These are phyloP conservation scores for Nigrospora oryzae DNA, from an alignment of 2,329 filamentous ascomycete species.

Conservation along the genomic window DNA sequence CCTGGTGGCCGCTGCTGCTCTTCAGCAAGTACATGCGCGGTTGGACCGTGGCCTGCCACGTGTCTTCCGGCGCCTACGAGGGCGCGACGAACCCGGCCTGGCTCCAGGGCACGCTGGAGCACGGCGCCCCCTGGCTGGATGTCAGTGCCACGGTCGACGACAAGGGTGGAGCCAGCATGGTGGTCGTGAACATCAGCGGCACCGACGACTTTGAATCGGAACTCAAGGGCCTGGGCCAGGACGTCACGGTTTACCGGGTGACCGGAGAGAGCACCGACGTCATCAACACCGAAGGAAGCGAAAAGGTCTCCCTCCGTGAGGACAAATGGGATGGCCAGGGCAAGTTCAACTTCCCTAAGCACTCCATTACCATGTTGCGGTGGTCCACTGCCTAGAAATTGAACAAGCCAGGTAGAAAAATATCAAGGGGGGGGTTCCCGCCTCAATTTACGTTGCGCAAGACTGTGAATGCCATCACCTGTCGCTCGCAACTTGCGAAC, in stretches of 20 bases:
- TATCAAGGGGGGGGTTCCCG: neutral
- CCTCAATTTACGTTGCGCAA: no score
- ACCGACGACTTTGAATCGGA: conserved; percentile 49
- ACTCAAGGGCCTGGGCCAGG: conserved; percentile 46
- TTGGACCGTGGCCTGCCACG: conserved; percentile 56
- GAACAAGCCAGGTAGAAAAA: neutral
- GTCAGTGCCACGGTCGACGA: conserved; percentile 52
- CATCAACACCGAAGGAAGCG: conserved; percentile 53
- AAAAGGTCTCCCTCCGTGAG: conserved; percentile 54
- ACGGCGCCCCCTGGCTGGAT: conserved; percentile 59
- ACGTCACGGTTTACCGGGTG: conserved; percentile 55
- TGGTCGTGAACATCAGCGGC: conserved; percentile 65
- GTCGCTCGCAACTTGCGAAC: no score
- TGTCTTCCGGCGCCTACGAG: conserved; percentile 53
- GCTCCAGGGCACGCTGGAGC: conserved; percentile 56
- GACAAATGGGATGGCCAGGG: conserved; percentile 56
- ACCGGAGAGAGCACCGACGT: conserved; percentile 46
- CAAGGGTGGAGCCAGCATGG: conserved; percentile 55
- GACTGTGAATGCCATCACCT: no score
- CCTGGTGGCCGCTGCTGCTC: conserved; percentile 65
- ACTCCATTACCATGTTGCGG: conserved; percentile 60
- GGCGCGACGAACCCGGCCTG: conserved; percentile 59
- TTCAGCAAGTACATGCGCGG: conserved; percentile 70
- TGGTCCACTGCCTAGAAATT: conserved; percentile 23
- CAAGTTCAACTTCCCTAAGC: conserved; percentile 57